Conservation (phyloP, 331 rosid genomes). For the Quercus phellos region DNA sequence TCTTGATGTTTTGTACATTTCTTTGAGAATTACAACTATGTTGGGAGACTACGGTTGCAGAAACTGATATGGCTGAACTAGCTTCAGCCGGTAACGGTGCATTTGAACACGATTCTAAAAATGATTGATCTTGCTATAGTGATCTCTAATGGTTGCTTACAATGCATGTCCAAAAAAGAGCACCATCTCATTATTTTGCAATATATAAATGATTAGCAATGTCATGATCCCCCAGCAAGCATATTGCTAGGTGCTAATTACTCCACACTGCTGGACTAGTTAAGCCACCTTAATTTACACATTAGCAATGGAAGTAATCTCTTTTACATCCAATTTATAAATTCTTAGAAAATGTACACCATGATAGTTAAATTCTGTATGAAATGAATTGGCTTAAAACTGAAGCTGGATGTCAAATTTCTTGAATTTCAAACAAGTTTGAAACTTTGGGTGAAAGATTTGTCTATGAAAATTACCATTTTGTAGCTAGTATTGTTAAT, state of each 20-base stretch:
- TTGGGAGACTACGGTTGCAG: not conserved
- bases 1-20: not conserved
- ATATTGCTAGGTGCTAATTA: not conserved
- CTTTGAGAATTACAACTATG: not conserved
- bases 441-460: not conserved
- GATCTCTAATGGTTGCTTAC: not conserved
- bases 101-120: not conserved
- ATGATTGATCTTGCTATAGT: not conserved
- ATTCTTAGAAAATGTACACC: not conserved
- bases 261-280: not conserved
- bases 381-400: not conserved
- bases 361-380: not conserved
- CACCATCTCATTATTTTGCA: not conserved
- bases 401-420: not conserved
- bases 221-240: not conserved
- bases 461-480: not conserved
- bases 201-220: not conserved
- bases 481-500: not conserved
- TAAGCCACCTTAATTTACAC: not conserved
- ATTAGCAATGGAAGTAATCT: not conserved
- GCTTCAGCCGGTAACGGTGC: not conserved
- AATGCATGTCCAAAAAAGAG: not conserved
- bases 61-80: not conserved
- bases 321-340: not conserved
- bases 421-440: not conserved